Evolutionary conservation across 257 asterid genomes (phyloP).

Genomic region (Echites panduratus): DNA sequence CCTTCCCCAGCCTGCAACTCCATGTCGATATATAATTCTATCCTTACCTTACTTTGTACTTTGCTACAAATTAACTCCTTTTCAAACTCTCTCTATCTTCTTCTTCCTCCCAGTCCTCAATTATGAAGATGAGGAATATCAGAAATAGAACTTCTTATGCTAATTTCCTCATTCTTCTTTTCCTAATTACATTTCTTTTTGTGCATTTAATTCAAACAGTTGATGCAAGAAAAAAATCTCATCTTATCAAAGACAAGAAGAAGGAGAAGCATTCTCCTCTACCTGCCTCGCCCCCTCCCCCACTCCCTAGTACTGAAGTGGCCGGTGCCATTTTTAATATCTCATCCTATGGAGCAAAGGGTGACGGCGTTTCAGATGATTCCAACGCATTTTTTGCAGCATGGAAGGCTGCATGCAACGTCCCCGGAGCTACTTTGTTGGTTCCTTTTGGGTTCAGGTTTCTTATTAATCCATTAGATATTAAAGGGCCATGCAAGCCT

Average conservation of each 20-base stretch:
- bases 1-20: background rate
- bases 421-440: slow-evolving; percentile 40
- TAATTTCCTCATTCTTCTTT: slow-evolving; percentile 17
- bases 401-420: slow-evolving; percentile 67
- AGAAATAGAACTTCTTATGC: slow-evolving; percentile 11
- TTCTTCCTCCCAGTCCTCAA: background rate
- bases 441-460: slow-evolving; percentile 48
- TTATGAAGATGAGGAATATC: slow-evolving; percentile 29
- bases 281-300: no score
- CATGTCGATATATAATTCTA: background rate
- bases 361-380: slow-evolving; percentile 67
- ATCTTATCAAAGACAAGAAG: slow-evolving; percentile 23
- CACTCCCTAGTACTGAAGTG: background rate
- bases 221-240: slow-evolving; percentile 35
- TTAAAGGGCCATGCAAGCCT: slow-evolving; percentile 74
- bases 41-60: background rate
- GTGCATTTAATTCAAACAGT: slow-evolving; percentile 21
- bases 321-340: slow-evolving; percentile 27
- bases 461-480: slow-evolving; percentile 56
- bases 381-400: slow-evolving; percentile 65
- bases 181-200: slow-evolving; percentile 26
- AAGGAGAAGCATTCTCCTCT: background rate
- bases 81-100: no score
- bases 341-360: slow-evolving; percentile 63
- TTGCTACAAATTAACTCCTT: background rate